Conservation (phyloP, 345 rosid genomes). For the Euclidium syriacum region DNA sequence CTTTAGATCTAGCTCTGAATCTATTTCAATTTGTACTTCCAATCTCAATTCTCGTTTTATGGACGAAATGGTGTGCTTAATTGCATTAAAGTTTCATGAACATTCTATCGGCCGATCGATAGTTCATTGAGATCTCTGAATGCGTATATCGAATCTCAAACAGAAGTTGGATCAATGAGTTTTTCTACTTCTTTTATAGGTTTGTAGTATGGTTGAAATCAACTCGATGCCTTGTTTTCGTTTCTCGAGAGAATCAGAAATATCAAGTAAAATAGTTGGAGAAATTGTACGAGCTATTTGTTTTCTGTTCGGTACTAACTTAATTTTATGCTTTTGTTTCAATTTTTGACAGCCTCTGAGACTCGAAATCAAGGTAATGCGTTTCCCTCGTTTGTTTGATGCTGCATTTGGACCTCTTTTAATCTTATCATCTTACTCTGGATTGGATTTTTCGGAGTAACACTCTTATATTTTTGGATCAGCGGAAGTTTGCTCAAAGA, state of each 20-base stretch:
- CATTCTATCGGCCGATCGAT: not conserved
- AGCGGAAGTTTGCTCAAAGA: constrained; percentile 46
- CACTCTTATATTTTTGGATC: constrained; percentile 22
- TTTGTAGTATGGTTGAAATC: not conserved
- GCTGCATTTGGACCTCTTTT: not conserved
- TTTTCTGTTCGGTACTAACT: constrained; percentile 12
- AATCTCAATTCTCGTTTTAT: not conserved
- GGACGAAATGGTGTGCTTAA: not conserved
- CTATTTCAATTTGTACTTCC: not conserved
- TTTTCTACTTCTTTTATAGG: not conserved
- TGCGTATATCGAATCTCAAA: not conserved
- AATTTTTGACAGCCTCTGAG: constrained; percentile 38
- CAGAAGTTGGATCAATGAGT: not conserved
- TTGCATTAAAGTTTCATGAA: not conserved
- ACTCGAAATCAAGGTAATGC: constrained; percentile 40
- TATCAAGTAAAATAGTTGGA: not conserved
- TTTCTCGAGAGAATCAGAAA: not conserved
- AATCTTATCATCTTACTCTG: not conserved
- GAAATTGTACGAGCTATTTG: not conserved
- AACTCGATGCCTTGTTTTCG: not conserved
- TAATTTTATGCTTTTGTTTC: constrained; percentile 7
- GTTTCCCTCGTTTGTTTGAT: not conserved
- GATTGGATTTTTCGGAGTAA: constrained; percentile 5
- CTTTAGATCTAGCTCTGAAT: not conserved
- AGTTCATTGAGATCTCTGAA: not conserved